Conservation (phyloP, 805 yeast species). For the Lachancea lanzarotensis region DNA sequence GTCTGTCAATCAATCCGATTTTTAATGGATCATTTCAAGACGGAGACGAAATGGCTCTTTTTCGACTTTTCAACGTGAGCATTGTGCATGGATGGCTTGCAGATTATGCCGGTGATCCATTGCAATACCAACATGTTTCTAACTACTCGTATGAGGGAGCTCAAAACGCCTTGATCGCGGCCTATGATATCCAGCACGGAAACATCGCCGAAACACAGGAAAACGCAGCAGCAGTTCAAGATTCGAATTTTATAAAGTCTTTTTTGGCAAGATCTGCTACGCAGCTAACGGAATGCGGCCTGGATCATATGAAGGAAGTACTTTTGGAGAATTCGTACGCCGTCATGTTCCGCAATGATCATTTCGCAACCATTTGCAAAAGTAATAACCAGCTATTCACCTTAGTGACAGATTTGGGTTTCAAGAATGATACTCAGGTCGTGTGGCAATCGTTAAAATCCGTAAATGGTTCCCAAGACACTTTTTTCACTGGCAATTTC, state of each 20-base stretch:
- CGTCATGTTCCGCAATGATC: constrained; percentile 84
- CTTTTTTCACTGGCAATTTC: constrained; percentile 62
- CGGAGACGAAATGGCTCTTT: constrained; percentile 49
- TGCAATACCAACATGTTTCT: constrained; percentile 33
- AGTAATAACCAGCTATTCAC: constrained; percentile 46
- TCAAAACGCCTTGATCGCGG: constrained; percentile 50
- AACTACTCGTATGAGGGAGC: constrained; percentile 51
- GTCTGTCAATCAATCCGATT: constrained; percentile 65
- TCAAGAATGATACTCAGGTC: constrained; percentile 38
- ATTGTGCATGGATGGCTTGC: constrained; percentile 83
- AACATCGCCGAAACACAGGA: constrained; percentile 12
- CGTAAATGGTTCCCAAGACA: constrained; percentile 62
- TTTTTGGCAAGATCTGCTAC: constrained; percentile 61
- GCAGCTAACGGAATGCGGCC: constrained; percentile 70
- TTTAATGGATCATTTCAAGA: constrained; percentile 55
- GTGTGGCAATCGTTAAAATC: constrained; percentile 80
- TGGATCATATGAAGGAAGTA: constrained; percentile 39
- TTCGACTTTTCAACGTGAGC: constrained; percentile 50
- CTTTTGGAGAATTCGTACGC: constrained; percentile 50
- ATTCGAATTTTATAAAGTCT: constrained; percentile 34
- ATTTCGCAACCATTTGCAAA: constrained; percentile 66
- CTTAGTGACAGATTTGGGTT: constrained; percentile 72
- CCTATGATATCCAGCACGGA: constrained; percentile 33
- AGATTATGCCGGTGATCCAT: constrained; percentile 35
- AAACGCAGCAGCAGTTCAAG: constrained; percentile 24